These are phyloP conservation scores for Edaphochlamys debaryana DNA, from an alignment of 139 green algal species.

Conservation along the genomic window DNA sequence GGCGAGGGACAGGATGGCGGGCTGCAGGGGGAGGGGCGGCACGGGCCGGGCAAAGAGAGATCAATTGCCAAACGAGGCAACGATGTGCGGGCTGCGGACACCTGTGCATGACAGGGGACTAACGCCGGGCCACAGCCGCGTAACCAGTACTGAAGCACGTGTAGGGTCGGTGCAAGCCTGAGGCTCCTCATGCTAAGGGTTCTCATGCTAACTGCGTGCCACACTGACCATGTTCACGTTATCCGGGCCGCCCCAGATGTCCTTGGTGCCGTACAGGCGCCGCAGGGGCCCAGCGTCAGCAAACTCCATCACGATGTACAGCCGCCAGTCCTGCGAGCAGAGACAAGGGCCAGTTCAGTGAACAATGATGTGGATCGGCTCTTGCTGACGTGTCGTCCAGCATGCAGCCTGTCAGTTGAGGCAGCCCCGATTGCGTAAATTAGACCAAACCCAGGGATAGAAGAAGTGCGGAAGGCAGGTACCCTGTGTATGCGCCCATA, in stretches of 20 bases:
- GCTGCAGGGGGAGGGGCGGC: not conserved
- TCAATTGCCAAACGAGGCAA: not conserved
- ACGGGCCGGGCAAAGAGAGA: too few species aligned
- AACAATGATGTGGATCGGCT: not conserved
- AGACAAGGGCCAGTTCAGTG: not conserved
- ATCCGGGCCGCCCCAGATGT: not conserved
- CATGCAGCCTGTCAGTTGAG: not conserved
- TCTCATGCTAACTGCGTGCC: not conserved
- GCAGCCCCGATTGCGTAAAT: too few species aligned
- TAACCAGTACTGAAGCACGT: too few species aligned
- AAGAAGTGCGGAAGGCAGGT: too few species aligned
- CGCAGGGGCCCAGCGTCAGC: constrained; percentile 19
- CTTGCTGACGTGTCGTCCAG: not conserved
- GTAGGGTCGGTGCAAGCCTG: too few species aligned
- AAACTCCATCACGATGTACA: constrained; percentile 60
- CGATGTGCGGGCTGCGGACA: too few species aligned
- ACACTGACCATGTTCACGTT: constrained; percentile 4
- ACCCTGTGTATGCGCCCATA: not conserved
- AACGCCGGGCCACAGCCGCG: too few species aligned
- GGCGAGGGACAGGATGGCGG: not conserved
- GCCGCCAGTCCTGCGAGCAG: constrained; percentile 40
- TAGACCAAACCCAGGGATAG: too few species aligned
- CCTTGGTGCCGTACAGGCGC: not conserved
- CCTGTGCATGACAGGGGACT: too few species aligned
- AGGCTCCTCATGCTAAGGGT: not conserved